Conservation (phyloP, 305 asterid genomes). For the Rubia peregrina region DNA sequence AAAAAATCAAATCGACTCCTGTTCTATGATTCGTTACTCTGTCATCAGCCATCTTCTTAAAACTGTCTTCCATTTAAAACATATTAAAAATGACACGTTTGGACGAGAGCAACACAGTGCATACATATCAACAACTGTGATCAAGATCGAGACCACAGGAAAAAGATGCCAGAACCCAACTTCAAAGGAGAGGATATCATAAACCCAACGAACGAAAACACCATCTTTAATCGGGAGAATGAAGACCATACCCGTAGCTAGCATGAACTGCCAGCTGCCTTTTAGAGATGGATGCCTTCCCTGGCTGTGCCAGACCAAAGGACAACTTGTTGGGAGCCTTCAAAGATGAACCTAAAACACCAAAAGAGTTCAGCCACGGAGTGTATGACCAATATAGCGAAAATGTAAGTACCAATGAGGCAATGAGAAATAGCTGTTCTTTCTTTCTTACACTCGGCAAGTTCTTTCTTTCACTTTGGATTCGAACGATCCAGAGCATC, state of each 20-base stretch:
- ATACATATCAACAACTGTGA: background rate
- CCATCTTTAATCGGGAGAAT: background rate
- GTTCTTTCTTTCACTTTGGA: too few species aligned
- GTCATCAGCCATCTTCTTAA: background rate
- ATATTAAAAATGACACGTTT: background rate
- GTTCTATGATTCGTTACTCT: background rate
- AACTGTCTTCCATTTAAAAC: background rate
- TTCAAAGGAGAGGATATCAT: background rate
- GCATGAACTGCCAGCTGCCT: conserved; percentile 51
- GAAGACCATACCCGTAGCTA: conserved; percentile 47
- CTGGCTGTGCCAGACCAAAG: conserved; percentile 35
- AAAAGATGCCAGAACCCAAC: background rate
- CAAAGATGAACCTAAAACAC: conserved; percentile 40
- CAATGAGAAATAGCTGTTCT: background rate
- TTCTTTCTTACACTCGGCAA: background rate
- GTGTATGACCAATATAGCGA: too few species aligned
- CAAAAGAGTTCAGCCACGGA: background rate
- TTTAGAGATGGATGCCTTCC: conserved; percentile 38
- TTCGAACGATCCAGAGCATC: too few species aligned
- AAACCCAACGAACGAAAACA: background rate
- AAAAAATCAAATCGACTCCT: background rate
- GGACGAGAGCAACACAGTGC: background rate
- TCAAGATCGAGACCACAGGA: background rate
- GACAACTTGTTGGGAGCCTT: conserved; percentile 44
- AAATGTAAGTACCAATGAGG: background rate